Evolutionary conservation across 192 early-diverging fungal genomes (phyloP).

Genomic region (Pilobolus umbonatus): DNA sequence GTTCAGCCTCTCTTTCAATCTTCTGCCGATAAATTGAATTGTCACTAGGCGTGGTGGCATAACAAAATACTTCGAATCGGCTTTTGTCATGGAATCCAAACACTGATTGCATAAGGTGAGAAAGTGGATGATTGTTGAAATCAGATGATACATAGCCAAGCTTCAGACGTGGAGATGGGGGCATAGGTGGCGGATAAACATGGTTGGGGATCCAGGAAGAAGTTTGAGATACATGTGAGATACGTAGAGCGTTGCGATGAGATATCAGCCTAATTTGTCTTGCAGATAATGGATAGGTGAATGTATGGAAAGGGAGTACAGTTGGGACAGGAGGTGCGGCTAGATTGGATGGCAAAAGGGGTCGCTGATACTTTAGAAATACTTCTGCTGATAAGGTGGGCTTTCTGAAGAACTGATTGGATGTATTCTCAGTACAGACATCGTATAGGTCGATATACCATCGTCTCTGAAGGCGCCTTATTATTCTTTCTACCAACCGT

Average conservation of each 20-base stretch:
- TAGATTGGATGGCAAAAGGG: slow-evolving; percentile 24
- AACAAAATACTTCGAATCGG: slow-evolving; percentile 74
- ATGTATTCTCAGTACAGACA: not conserved
- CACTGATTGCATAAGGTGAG: slow-evolving; percentile 92
- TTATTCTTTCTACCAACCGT: slow-evolving; percentile 55
- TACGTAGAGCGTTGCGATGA: slow-evolving; percentile 79
- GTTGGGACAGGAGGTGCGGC: slow-evolving; percentile 68
- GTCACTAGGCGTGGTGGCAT: slow-evolving; percentile 78
- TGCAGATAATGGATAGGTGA: slow-evolving; percentile 83
- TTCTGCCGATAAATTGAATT: slow-evolving; percentile 72
- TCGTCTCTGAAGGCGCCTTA: slow-evolving; percentile 55
- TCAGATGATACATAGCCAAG: slow-evolving; percentile 92
- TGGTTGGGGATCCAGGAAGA: slow-evolving; percentile 56
- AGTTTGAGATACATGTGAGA: slow-evolving; percentile 65
- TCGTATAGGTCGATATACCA: slow-evolving; percentile 58
- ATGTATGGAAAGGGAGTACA: slow-evolving; percentile 91
- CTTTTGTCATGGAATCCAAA: slow-evolving; percentile 85
- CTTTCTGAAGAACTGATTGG: not conserved
- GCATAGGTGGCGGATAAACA: slow-evolving; percentile 74
- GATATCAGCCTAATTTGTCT: slow-evolving; percentile 83
- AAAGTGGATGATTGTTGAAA: slow-evolving; percentile 90
- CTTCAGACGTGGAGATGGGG: slow-evolving; percentile 58
- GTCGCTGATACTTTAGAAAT: slow-evolving; percentile 10
- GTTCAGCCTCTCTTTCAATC: slow-evolving; percentile 74
- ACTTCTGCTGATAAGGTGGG: not conserved